Base-by-base conservation (phyloP, 768 basidiomycete genomes). In the Podaxis rugospora region DNA sequence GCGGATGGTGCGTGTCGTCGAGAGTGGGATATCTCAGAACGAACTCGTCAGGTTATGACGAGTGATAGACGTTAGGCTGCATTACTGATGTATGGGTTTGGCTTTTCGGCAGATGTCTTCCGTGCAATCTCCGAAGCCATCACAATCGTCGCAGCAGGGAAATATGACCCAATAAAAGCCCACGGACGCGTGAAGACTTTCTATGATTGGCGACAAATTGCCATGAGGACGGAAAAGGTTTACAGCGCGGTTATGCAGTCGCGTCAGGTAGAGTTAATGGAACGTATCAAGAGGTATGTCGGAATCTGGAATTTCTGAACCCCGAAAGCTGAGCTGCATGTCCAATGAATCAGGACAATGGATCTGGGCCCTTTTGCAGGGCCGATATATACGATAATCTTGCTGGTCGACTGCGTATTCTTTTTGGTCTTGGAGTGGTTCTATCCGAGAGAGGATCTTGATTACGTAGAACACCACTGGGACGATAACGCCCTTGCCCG, bases 371-470 rank as follows among this genome's bases (percentile, higher is more conserved):
- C 82, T 0, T 87, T 93, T 50, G 92, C 87, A 7, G 97, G 97
- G 0, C 84, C 85, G 1, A 97, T 98, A 47, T 90, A 93, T 67
- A 87, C 90, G 7, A 85, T 89, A 64, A 98, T 98, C 42, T 75
- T 97, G 44, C 78, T 95, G 28, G 92, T 98, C 1, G 89, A 95
- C 66, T 93, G 93, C 69, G 71, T 96, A 6, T 96, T 97, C 73
- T 94, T 93, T 70, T 68, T 86, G 65, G 76, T 92, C 52, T 78
- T 99, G 3, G 93, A 97, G 67, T 91, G 85, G 87, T 87, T 86
- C 78, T 81, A 86, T 69, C 96, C 96, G 0, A 76, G 88, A 50
- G 84, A 88, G 21, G 78, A 86, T 59, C 75, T 97, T 55, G 92
- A 96, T 71, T 86, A 83, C 64, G 94, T 93, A 0, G 74, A 79